Conservation (phyloP, 2,329 filamentous ascomycete genomes). For the Epichloe gansuensis region DNA sequence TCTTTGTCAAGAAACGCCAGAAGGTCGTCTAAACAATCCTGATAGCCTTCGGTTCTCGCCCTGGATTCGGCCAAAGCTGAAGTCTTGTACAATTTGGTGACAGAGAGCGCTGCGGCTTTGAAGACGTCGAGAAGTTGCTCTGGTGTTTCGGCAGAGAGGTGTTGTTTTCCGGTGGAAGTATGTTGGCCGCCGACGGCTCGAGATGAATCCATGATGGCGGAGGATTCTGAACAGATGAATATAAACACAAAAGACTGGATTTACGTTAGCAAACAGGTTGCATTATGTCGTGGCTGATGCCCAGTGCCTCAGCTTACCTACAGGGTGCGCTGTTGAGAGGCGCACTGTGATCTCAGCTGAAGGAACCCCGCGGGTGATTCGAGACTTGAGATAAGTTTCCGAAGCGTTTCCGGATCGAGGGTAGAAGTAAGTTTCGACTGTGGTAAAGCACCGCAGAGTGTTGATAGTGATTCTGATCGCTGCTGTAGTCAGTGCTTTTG, state of each 20-base stretch:
- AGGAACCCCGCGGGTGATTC: constrained; percentile 4
- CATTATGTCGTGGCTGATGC: neutral
- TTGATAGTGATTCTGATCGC: neutral
- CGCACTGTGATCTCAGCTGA: neutral
- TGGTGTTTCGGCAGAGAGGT: constrained; percentile 28
- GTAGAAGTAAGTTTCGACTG: neutral
- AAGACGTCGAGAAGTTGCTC: constrained; percentile 76
- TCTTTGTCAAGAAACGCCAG: constrained; percentile 75
- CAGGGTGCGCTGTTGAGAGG: neutral
- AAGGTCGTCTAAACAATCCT: constrained; percentile 86
- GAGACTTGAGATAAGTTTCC: neutral
- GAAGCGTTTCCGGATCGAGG: neutral
- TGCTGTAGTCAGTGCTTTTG: neutral
- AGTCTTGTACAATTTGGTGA: constrained; percentile 93
- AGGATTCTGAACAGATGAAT: neutral
- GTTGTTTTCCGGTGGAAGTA: constrained; percentile 17
- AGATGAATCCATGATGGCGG: constrained; percentile 7
- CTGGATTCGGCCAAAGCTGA: constrained; percentile 67
- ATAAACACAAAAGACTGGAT: neutral
- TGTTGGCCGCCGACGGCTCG: constrained; percentile 6
- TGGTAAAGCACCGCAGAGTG: neutral
- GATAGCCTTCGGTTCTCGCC: constrained; percentile 72
- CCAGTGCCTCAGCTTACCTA: neutral
- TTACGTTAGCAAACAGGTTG: neutral
- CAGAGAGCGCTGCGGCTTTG: constrained; percentile 81